Base-by-base conservation (phyloP, 495 filamentous ascomycete genomes). In the Penicillium riverlandense region DNA sequence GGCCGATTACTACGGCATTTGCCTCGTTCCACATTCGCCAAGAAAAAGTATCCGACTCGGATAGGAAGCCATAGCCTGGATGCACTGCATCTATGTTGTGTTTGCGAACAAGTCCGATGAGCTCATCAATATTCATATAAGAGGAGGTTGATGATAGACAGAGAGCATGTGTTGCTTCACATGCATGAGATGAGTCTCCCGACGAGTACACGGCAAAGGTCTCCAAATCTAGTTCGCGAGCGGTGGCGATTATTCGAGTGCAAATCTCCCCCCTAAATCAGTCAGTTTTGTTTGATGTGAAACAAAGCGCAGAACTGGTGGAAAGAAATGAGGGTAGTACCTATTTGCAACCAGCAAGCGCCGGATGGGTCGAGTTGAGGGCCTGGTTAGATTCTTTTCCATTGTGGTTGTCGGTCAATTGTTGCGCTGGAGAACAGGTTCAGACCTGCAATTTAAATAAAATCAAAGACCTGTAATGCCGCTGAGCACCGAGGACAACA, bases 31-130 rank as follows among this genome's bases (percentile, higher is more conserved):
- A 74, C 70, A 79, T 74, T 12, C 70, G 65, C 10, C 45, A 47
- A 0, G 76, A 63, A 45, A 83, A 78, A 2, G 76, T 74, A 11
- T 71, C 57, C 40, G 67, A 78, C 52, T 83, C 79, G 22, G 75
- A 77, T 4, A 83, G 62, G 43, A 82, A 83, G 8, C 79, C 79
- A 61, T 83, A 83, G 0, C 79, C 79, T 0, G 79, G 78, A 52
- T 81, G 78, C 6, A 82, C 63, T 11, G 75, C 61, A 46, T 82
- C 74, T n/a, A 80, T 74, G 0, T 47, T 49, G 50, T 80, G 57
- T 37, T 73, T 61, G 43, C 69, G 67, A 6, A 43, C 72, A 15
- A 80, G 38, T 2, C 61, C 47, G 10, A 80, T 55, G 0, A 82
- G 53, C 6, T 62, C 43, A 10, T 58, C 36, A 30, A 79, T 72